phyloP scores from a whole-genome alignment of 2,329 filamentous ascomycete genomes.

The Sarocladium oryzae region DNA sequence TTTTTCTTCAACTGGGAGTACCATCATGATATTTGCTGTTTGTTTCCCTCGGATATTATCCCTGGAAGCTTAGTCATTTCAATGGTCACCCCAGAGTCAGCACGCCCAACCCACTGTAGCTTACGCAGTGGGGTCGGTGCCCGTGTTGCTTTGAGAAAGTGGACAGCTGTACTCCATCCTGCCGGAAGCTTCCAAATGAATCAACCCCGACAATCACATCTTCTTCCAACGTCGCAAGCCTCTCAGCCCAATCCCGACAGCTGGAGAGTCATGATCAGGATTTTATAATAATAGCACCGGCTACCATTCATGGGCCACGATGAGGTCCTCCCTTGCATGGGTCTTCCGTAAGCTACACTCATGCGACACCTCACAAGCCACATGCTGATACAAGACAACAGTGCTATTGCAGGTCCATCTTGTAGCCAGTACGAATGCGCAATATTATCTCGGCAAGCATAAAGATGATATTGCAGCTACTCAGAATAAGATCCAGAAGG shows the following conservation, averaged over 20 bases:
- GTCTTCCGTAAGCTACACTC: constrained; percentile 33
- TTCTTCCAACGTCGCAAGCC: not conserved
- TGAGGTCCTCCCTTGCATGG: constrained; percentile 35
- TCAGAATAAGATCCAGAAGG: constrained; percentile 23
- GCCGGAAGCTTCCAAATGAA: not conserved
- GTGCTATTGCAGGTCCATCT: constrained; percentile 41
- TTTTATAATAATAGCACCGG: not conserved
- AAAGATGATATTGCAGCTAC: constrained; percentile 19
- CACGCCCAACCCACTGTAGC: constrained; percentile 3
- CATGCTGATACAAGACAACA: constrained; percentile 21
- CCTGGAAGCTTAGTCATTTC: not conserved
- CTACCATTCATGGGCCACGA: constrained; percentile 17
- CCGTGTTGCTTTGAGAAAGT: not conserved
- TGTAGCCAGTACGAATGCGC: constrained; percentile 31
- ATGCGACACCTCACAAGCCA: constrained; percentile 5
- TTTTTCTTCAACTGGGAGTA: too few relatives aligned
- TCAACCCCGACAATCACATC: not conserved
- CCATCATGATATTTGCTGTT: too few relatives aligned
- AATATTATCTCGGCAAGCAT: constrained; percentile 28
- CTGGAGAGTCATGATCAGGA: not conserved
- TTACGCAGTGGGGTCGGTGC: not conserved
- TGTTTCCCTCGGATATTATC: too few relatives aligned
- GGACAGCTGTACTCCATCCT: constrained; percentile 9
- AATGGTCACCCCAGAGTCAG: not conserved
- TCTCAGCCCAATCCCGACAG: not conserved